Base-by-base conservation (phyloP, 352 stramenopile species). In the Aphanomyces cochlioides region DNA sequence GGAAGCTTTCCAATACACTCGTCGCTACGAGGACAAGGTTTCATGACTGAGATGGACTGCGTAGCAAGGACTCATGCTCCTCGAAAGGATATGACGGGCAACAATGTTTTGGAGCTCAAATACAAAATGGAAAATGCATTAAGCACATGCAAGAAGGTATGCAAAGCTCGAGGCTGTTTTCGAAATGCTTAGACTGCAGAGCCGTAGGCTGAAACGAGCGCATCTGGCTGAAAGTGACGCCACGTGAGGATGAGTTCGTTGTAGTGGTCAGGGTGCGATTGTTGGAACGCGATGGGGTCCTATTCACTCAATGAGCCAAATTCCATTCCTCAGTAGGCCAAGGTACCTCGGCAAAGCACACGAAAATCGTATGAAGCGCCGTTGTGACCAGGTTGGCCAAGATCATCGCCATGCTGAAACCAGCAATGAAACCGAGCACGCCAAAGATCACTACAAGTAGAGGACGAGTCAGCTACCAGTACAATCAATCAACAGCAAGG, bases 311-410 rank as follows among this genome's bases (percentile, higher is more conserved):
- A 47, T 76, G 38, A 81, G 56, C 48, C 56, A 56, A 13, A 15
- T 61, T 66, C 69, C 17, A 64, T 60, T 5, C 21, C 48, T 36
- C n/a, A 47, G 21, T 47, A 48, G 3, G 47, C 2, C 10, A 6
- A 40, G 75, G 17, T 77, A 90, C 83, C 83, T 95, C 87, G 28
- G 87, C 87, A 74, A 95, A 95, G 75, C 87, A 95, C 53, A 95
- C 87, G 72, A 95, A 95, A 19, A 95, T 76, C 40, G 87, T 95
- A 78, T 95, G 87, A 5, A 95, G 81, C 65, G 84, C 83, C 34
- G 87, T 88, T 59, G 92, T 89, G 53, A 94, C 80, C 54, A 94
- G 82, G 67, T 92, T 88, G 36, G 87, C 84, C 50, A 95, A 67
- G 54, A 92, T 90, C 78, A 93, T 81, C 4, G 85, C 84, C 87